A percentile compares a stretch with the other conserved stretches of the same genome.
phyloP scores from a whole-genome alignment of 164 flowering plant species.

The Vitis labrusca region DNA sequence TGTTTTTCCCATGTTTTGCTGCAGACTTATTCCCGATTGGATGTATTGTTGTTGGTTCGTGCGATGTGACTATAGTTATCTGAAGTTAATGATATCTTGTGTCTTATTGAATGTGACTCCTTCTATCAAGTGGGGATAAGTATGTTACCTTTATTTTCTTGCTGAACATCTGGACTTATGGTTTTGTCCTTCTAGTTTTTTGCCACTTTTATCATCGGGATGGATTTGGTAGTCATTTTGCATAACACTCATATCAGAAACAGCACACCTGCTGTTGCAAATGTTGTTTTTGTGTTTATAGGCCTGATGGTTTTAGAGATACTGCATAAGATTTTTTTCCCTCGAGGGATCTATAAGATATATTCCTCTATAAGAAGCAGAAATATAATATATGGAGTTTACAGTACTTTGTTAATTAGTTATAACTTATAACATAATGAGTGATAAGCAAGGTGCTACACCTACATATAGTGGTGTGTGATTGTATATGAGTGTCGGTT shows the following conservation, averaged over 20 bases:
- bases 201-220: background rate
- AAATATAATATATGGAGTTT: background rate
- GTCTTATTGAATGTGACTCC: background rate
- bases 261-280: background rate
- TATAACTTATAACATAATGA: background rate
- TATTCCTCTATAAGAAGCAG: background rate
- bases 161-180: background rate
- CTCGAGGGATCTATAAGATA: background rate
- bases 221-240: background rate
- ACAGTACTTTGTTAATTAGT: background rate
- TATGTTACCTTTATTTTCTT: background rate
- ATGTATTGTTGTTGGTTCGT: background rate
- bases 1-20: background rate
- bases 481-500: background rate
- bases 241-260: too few species aligned
- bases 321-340: background rate
- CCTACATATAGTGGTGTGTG: background rate
- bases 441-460: background rate
- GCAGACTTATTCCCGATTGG: background rate
- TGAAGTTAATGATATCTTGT: background rate
- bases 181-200: constrained; percentile 10
- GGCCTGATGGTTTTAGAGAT: background rate
- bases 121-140: constrained; percentile 1
- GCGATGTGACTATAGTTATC: background rate
- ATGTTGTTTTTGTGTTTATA: background rate